A percentile compares a stretch with the other conserved stretches of the same genome.
phyloP scores from a whole-genome alignment of 1,284 basidiomycete genomes.

The Trametes sp. region DNA sequence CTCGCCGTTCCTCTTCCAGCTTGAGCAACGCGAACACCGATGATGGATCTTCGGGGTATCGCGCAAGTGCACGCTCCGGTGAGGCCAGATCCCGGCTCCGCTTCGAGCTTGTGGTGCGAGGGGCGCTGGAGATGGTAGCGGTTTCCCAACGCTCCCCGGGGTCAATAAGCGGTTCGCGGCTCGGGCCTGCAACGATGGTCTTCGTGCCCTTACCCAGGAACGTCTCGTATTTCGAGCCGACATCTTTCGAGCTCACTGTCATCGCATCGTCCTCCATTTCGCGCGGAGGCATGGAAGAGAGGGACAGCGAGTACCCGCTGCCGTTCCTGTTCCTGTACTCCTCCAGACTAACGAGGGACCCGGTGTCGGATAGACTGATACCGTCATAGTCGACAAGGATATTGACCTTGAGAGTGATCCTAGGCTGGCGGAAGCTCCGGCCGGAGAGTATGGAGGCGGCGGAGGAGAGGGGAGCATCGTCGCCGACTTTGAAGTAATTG shows the following conservation, averaged over 20 bases:
- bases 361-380: slow-evolving; percentile 88
- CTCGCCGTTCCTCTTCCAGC: slow-evolving; percentile 55
- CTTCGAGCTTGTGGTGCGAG: slow-evolving; percentile 26
- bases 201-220: slow-evolving; percentile 35
- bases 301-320: slow-evolving; percentile 65
- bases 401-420: slow-evolving; percentile 78
- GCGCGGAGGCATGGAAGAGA: slow-evolving; percentile 43
- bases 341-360: slow-evolving; percentile 78
- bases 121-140: slow-evolving; percentile 30
- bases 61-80: slow-evolving; percentile 37
- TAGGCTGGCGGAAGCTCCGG: slow-evolving; percentile 68
- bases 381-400: slow-evolving; percentile 89
- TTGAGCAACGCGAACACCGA: slow-evolving; percentile 67
- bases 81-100: slow-evolving; percentile 38
- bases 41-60: slow-evolving; percentile 52
- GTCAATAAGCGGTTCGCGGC: slow-evolving; percentile 36
- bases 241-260: slow-evolving; percentile 76
- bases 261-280: slow-evolving; percentile 74
- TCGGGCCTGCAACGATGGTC: slow-evolving; percentile 39
- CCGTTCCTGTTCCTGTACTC: slow-evolving; percentile 70
- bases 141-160: slow-evolving; percentile 31
- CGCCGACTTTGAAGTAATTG: slow-evolving; percentile 77
- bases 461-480: slow-evolving; percentile 74
- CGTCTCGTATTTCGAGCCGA: slow-evolving; percentile 44
- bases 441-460: slow-evolving; percentile 77